Percentiles rank a stretch among this genome's conserved stretches.
Evolutionary conservation across 2,329 filamentous ascomycete genomes (phyloP).

Genomic region (Hymenoscyphus occultus): DNA sequence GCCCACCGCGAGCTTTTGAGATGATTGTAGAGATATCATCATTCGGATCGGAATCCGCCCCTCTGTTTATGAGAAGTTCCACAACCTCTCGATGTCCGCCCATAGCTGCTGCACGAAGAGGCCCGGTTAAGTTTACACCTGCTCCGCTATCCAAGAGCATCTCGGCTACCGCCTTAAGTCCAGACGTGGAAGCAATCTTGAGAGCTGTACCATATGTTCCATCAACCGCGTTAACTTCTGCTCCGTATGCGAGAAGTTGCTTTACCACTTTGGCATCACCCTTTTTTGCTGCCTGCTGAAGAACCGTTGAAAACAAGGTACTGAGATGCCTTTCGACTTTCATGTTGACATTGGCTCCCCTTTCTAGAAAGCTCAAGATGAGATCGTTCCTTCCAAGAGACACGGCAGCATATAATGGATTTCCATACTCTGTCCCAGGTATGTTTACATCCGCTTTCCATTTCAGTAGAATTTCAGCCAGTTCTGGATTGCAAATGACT

Average conservation of each 20-base stretch:
- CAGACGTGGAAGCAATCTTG: constrained; percentile 1
- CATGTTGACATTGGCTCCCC: constrained; percentile 20
- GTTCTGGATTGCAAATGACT: neutral
- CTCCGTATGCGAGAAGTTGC: constrained; percentile 16
- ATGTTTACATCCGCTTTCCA: constrained; percentile 18
- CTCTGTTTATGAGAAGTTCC: constrained; percentile 10
- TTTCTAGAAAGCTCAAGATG: constrained; percentile 6
- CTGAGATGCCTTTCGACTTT: neutral
- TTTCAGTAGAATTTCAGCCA: constrained; percentile 15
- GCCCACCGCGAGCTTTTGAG: neutral
- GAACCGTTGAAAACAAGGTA: neutral
- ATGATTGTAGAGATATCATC: constrained; percentile 2
- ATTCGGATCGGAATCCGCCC: neutral
- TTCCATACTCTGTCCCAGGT: constrained; percentile 13
- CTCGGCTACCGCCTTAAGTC: constrained; percentile 9
- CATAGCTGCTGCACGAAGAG: constrained; percentile 9
- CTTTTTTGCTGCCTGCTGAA: constrained; percentile 10
- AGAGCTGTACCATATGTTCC: constrained; percentile 10
- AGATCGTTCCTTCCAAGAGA: neutral
- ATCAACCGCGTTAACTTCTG: neutral
- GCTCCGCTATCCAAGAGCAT: constrained; percentile 18
- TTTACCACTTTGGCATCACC: constrained; percentile 8
- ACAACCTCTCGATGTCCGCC: constrained; percentile 7
- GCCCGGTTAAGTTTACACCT: neutral
- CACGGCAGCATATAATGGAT: constrained; percentile 21